Evolutionary conservation across 495 filamentous ascomycete species (phyloP).

Genomic region (Tricharina praecox): DNA sequence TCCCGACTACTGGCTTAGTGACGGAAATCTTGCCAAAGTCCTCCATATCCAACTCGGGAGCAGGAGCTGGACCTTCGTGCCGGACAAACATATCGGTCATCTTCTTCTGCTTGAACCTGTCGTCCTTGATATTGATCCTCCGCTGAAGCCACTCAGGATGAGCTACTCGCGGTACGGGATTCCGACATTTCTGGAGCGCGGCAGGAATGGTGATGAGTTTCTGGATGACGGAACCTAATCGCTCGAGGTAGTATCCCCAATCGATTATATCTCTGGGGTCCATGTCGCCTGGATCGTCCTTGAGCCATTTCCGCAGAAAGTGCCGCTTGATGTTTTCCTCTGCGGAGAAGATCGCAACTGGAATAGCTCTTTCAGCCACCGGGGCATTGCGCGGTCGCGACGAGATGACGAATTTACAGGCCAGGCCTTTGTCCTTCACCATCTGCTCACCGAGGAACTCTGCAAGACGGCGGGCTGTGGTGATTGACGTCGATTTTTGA

Average conservation of each 20-base stretch:
- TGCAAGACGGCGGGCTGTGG: slow-evolving; percentile 84
- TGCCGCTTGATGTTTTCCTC: slow-evolving; percentile 69
- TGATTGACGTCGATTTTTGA: slow-evolving; percentile 96
- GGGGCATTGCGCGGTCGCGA: slow-evolving; percentile 70
- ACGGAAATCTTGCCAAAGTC: slow-evolving; percentile 52
- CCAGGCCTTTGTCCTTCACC: slow-evolving; percentile 96
- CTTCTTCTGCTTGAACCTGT: slow-evolving; percentile 95
- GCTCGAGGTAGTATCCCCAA: slow-evolving; percentile 93
- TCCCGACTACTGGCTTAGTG: slow-evolving; percentile 50
- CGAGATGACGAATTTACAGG: slow-evolving; percentile 98
- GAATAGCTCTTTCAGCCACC: slow-evolving; percentile 85
- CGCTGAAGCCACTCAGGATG: slow-evolving; percentile 96
- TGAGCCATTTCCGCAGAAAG: slow-evolving; percentile 88
- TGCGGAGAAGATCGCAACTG: slow-evolving; percentile 92
- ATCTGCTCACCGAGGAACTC: slow-evolving; percentile 97
- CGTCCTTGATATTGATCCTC: slow-evolving; percentile 83
- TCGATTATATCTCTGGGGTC: slow-evolving; percentile 79
- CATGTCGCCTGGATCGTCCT: slow-evolving; percentile 83
- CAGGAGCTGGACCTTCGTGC: slow-evolving; percentile 27
- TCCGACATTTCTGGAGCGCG: slow-evolving; percentile 81
- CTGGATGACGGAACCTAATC: slow-evolving; percentile 87
- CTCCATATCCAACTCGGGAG: slow-evolving; percentile 51
- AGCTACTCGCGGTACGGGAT: slow-evolving; percentile 79
- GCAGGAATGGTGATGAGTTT: slow-evolving; percentile 98
- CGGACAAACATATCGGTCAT: slow-evolving; percentile 84